Base-by-base conservation (phyloP, 371 early-diverging fungal species). In the Saksenaea oblongispora region DNA sequence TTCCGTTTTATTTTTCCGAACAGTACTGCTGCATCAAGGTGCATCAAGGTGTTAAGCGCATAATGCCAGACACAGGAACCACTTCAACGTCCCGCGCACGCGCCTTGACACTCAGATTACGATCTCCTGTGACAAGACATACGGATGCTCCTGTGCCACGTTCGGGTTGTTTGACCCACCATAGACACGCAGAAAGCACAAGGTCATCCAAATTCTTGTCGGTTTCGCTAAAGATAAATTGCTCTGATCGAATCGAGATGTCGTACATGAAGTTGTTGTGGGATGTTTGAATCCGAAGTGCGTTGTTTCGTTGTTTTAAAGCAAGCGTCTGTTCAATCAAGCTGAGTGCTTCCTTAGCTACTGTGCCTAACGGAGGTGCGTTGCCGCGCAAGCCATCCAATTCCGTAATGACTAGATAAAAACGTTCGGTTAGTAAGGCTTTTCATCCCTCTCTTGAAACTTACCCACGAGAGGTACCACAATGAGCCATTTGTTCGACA, bases 181-280 rank as follows among this genome's bases (percentile, higher is more conserved):
- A 87, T 8, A 87, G 70, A 65, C 89, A 89, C 7, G 80, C 66
- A 0, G 86, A 87, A 8, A 89, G 71, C 36, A 89, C 82, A 36
- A 89, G 75, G 55, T 89, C 89, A 63, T 89, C 89, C 51, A 89
- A 64, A 60, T 89, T 89, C 53, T 83, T 86, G 57, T 85, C 87
- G 1, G 79, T 78, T 62, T 84, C 85, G 18, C 87, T 86, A 71
- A 82, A 87, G 26, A 83, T 77, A 64, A 89, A 87, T 22, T 84
- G 85, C 54, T 89, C 89, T 8, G 83, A 84, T 1, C 87, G 85
- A 66, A 87, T 85, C 3, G 82, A 79, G 35, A 88, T 76, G 51
- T 85, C 87, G 56, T 81, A 73, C 75, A 88, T 72, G 53, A 86
- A 87, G 44, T 87, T 87, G 53, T 86, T 83, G 54, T 85, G 86